Percentiles rank a stretch among this genome's conserved stretches.
Conservation (phyloP, 2,329 filamentous ascomycete genomes). For the Fusarium temperatum region DNA sequence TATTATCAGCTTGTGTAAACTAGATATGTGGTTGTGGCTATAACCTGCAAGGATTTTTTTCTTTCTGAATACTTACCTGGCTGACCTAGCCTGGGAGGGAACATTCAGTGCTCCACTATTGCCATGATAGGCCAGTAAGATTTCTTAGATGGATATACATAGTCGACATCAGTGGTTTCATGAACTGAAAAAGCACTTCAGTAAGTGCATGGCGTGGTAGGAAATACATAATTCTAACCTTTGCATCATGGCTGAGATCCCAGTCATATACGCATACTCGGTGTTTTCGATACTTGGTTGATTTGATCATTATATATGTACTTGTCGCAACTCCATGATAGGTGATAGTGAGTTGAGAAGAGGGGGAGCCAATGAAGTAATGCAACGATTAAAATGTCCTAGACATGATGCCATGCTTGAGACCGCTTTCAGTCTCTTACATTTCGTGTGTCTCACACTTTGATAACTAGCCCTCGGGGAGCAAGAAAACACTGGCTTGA, state of each 20-base stretch:
- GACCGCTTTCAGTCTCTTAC: not conserved
- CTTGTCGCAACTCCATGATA: not conserved
- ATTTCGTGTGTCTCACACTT: not conserved
- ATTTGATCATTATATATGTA: not conserved
- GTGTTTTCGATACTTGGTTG: not conserved
- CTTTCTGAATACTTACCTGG: not conserved
- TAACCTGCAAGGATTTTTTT: conserved; percentile 27
- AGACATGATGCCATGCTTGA: not conserved
- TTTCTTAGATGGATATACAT: conserved; percentile 22
- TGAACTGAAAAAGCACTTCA: not conserved
- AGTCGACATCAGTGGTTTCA: not conserved
- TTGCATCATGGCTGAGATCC: too few species aligned
- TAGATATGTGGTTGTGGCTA: not conserved
- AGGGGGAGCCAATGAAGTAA: too few species aligned
- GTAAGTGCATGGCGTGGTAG: not conserved
- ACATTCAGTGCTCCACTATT: conserved; percentile 22
- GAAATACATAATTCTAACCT: not conserved
- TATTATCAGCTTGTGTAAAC: conserved; percentile 7
- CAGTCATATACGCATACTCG: not conserved
- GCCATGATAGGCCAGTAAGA: not conserved
- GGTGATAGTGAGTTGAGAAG: not conserved
- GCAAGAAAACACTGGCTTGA: too few species aligned
- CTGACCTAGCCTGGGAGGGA: not conserved
- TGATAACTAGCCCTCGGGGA: not conserved
- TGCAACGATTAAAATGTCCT: not conserved